Conservation (phyloP, 441 rosid species). For the Melastoma candidum region DNA sequence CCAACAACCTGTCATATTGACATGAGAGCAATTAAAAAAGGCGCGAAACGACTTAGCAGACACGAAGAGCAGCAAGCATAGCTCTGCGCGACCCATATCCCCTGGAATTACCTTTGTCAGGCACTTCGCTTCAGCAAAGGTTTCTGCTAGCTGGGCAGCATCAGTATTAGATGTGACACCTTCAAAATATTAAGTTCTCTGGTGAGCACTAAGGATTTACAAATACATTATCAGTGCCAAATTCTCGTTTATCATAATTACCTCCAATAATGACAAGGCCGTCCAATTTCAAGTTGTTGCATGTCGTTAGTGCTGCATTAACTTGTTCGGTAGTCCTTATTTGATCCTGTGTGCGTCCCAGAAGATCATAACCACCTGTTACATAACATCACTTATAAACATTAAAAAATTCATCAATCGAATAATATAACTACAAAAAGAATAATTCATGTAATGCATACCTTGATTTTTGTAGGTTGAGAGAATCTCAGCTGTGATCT, state of each 20-base stretch:
- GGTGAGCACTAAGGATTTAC: too few relatives aligned
- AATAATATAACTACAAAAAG: background rate
- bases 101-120: slow-evolving; percentile 56
- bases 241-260: slow-evolving; percentile 19
- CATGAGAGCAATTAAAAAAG: background rate
- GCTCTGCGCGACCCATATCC: background rate
- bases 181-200: slow-evolving; percentile 21
- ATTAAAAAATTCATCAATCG: slow-evolving; percentile 8
- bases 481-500: slow-evolving; percentile 71
- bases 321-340: slow-evolving; percentile 95
- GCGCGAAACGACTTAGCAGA: too few relatives aligned
- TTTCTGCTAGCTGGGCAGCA: slow-evolving; percentile 99
- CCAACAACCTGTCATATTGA: slow-evolving; percentile 66
- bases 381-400: slow-evolving; percentile 11
- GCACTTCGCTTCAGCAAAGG: slow-evolving; percentile 84
- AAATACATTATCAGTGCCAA: background rate
- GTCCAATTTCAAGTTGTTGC: slow-evolving; percentile 85
- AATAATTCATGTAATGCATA: slow-evolving; percentile 14
- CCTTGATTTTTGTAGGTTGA: slow-evolving; percentile 95
- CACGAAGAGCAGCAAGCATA: slow-evolving; percentile 4
- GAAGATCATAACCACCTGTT: slow-evolving; percentile 94
- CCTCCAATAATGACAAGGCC: slow-evolving; percentile 98
- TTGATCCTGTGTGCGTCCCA: slow-evolving; percentile 97
- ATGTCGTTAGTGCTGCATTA: slow-evolving; percentile 70
- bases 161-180: slow-evolving; percentile 98